Base-by-base conservation (phyloP, 73 alveolate species). In the Effrenium voratum region DNA sequence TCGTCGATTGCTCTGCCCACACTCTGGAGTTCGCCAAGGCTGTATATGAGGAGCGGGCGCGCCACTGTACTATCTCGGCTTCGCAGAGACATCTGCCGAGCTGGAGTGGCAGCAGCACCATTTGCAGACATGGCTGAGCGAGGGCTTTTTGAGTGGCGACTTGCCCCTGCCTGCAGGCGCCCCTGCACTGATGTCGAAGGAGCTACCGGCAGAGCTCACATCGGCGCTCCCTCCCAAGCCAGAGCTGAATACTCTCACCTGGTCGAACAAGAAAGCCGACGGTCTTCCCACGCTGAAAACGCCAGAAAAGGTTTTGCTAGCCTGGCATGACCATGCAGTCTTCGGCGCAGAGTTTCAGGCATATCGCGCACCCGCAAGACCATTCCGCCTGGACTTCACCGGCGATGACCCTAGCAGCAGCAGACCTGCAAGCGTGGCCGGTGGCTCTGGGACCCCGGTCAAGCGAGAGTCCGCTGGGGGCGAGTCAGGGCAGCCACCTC, bases 21-120 rank as follows among this genome's bases (percentile, higher is more conserved):
- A 72, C 83, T 30, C 83, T 72, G 46, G 83, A 72, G 15, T 36
- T 72, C 12, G 83, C 83, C 12, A 72, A 72, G 49, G 83, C 83
- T 32, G 26, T 30, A 1, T 72, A 72, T 28, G 50, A 8, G 12
- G 83, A 72, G 83, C 13, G 36, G 28, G 83, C 49, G 6, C 36
- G 28, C 83, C 83, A 12, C 30, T 72, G 83, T 72, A 72, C 30
- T 72, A 72, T 36, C 30, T 72, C 12, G 83, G 83, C 50, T 72
- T 72, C 13, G 83, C 49, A 6, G 83, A 72, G 36, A 36, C 32
- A 24, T 46, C 12, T 16, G 52, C 46, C 50, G 36, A 72, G 32
- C 6, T 12, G 16, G 83, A 34, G 49, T 72, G 83, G 83, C 2
- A 16, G 6, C 6, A 32, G 44, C 36, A 34, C 28, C 83, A 72